phyloP scores from a whole-genome alignment of 495 filamentous ascomycete species.

The Penicillium chermesinum region DNA sequence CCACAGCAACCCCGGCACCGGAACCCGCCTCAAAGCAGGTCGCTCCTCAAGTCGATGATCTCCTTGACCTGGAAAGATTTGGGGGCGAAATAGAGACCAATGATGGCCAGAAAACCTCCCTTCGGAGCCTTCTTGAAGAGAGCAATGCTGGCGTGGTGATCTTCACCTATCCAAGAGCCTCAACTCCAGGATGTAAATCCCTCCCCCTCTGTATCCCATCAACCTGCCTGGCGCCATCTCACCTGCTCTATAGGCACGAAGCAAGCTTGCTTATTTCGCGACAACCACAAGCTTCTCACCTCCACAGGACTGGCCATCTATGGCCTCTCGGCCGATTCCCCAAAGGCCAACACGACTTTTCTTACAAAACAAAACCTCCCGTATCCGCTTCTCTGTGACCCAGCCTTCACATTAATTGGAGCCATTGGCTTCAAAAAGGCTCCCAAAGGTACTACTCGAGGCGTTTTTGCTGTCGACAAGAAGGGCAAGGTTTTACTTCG shows the following conservation, averaged over 20 bases:
- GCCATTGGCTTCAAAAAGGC: slow-evolving; percentile 74
- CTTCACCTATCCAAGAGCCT: slow-evolving; percentile 95
- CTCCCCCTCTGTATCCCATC: not conserved
- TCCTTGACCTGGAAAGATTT: slow-evolving; percentile 63
- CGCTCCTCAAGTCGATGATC: slow-evolving; percentile 44
- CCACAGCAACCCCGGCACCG: not conserved
- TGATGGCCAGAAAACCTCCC: slow-evolving; percentile 69
- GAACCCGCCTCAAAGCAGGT: slow-evolving; percentile 30
- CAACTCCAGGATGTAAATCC: slow-evolving; percentile 87
- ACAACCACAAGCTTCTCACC: slow-evolving; percentile 70
- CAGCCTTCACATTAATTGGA: slow-evolving; percentile 60
- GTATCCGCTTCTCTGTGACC: slow-evolving; percentile 85
- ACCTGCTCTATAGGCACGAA: slow-evolving; percentile 60
- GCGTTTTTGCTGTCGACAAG: slow-evolving; percentile 85
- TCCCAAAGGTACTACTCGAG: slow-evolving; percentile 71
- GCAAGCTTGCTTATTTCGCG: slow-evolving; percentile 90
- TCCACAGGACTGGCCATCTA: slow-evolving; percentile 79
- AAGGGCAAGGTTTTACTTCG: slow-evolving; percentile 40
- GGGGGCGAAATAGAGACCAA: slow-evolving; percentile 81
- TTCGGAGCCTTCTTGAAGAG: slow-evolving; percentile 71
- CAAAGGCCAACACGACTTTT: slow-evolving; percentile 88
- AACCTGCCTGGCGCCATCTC: not conserved
- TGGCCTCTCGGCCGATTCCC: slow-evolving; percentile 79
- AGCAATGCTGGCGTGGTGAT: slow-evolving; percentile 83
- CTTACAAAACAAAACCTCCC: slow-evolving; percentile 82